Evolutionary conservation across 2,329 filamentous ascomycete genomes (phyloP).

Genomic region (Exophiala sideris): DNA sequence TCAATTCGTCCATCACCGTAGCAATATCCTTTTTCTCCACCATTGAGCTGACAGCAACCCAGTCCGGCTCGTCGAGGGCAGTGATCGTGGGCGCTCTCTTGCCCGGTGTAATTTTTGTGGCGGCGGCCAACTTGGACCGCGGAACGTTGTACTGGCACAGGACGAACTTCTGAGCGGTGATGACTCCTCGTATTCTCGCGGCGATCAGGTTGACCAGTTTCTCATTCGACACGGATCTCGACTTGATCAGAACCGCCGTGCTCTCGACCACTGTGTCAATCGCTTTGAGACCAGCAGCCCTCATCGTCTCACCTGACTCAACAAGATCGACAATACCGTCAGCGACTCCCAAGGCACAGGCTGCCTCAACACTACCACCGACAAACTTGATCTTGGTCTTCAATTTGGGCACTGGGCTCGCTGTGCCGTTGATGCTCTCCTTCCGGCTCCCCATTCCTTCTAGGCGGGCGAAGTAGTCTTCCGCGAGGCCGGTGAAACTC

Average conservation of each 20-base stretch:
- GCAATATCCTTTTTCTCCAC: slow-evolving; percentile 85
- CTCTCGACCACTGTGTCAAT: slow-evolving; percentile 91
- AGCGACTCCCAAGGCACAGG: slow-evolving; percentile 90
- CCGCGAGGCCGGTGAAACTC: slow-evolving; percentile 83
- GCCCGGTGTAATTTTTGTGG: slow-evolving; percentile 79
- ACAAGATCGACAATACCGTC: slow-evolving; percentile 98
- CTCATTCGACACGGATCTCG: slow-evolving; percentile 74
- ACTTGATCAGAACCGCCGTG: slow-evolving; percentile 88
- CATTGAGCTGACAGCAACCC: slow-evolving; percentile 95
- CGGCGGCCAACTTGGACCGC: slow-evolving; percentile 63
- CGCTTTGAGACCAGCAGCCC: slow-evolving; percentile 85
- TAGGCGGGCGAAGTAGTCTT: slow-evolving; percentile 77
- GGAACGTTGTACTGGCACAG: slow-evolving; percentile 96
- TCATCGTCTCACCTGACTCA: slow-evolving; percentile 98
- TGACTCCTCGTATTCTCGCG: slow-evolving; percentile 85
- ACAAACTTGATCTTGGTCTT: slow-evolving; percentile 89
- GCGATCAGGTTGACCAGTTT: slow-evolving; percentile 80
- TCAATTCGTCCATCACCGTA: slow-evolving; percentile 79
- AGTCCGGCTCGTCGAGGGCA: slow-evolving; percentile 79
- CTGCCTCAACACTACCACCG: slow-evolving; percentile 94
- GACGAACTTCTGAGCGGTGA: slow-evolving; percentile 89
- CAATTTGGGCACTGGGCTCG: slow-evolving; percentile 51
- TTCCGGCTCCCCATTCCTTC: slow-evolving; percentile 51
- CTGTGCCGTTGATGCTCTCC: slow-evolving; percentile 35
- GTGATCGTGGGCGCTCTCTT: slow-evolving; percentile 91